Percentiles rank a stretch among this genome's conserved stretches.
Evolutionary conservation across 306 rosid species (phyloP).

Genomic region (Prinsepia uniflora): DNA sequence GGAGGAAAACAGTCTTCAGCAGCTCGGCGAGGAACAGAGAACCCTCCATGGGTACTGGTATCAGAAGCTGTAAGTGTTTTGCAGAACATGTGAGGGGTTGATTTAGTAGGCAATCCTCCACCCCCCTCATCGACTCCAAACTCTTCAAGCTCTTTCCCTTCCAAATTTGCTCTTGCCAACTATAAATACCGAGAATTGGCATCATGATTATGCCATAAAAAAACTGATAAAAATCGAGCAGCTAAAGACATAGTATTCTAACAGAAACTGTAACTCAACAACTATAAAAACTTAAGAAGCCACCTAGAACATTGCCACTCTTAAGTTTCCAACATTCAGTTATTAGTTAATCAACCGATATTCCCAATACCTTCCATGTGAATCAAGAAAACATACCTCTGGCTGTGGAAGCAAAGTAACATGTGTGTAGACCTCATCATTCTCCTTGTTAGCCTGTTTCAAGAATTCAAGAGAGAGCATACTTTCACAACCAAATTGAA

Average conservation of each 20-base stretch:
- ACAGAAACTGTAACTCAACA: slow-evolving; percentile 22
- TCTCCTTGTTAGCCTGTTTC: slow-evolving; percentile 87
- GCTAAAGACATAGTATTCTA: slow-evolving; percentile 17
- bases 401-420: slow-evolving; percentile 77
- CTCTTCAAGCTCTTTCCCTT: slow-evolving; percentile 60
- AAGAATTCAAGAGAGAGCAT: slow-evolving; percentile 11
- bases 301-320: background rate
- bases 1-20: slow-evolving; percentile 99
- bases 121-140: slow-evolving; percentile 57
- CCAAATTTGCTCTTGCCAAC: slow-evolving; percentile 55
- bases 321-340: slow-evolving; percentile 8
- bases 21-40: slow-evolving; percentile 96
- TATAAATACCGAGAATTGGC: slow-evolving; percentile 29
- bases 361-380: background rate
- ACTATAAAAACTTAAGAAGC: slow-evolving; percentile 16
- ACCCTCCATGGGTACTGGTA: slow-evolving; percentile 96
- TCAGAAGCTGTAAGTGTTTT: slow-evolving; percentile 97
- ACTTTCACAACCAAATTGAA: slow-evolving; percentile 14
- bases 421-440: slow-evolving; percentile 92
- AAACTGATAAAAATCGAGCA: slow-evolving; percentile 5
- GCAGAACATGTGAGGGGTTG: slow-evolving; percentile 98
- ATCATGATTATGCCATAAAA: slow-evolving; percentile 13
- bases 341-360: background rate
- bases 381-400: slow-evolving; percentile 52
- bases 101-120: slow-evolving; percentile 69